Conservation (phyloP, 768 basidiomycete genomes). For the Chalciporus piperatus region DNA sequence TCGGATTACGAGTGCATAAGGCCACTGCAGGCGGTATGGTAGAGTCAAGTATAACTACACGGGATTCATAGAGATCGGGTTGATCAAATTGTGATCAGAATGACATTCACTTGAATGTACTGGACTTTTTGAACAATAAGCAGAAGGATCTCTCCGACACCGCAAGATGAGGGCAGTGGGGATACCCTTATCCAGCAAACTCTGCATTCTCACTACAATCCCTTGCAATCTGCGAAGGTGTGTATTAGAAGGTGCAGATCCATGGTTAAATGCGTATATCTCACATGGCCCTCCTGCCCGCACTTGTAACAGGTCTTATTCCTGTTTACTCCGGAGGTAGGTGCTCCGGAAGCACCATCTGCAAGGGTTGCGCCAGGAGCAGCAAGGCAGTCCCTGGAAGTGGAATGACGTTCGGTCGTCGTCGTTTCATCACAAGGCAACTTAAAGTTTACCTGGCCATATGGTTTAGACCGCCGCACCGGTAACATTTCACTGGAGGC, state of each 20-base stretch:
- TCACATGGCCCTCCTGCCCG: constrained; percentile 82
- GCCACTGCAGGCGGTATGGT: neutral
- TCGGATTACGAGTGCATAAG: neutral
- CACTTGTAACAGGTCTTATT: constrained; percentile 87
- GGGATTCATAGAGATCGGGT: neutral
- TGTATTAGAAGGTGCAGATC: constrained; percentile 7
- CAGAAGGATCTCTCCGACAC: constrained; percentile 9
- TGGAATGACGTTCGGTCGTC: constrained; percentile 5
- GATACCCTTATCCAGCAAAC: constrained; percentile 41
- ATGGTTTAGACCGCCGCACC: constrained; percentile 87
- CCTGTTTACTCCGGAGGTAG: constrained; percentile 46
- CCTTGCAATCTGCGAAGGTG: constrained; percentile 51
- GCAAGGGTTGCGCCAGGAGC: constrained; percentile 53
- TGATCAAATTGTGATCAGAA: constrained; percentile 9
- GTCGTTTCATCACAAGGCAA: neutral
- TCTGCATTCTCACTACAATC: constrained; percentile 60
- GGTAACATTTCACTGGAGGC: constrained; percentile 84
- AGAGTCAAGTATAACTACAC: constrained; percentile 1
- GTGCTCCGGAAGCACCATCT: constrained; percentile 45
- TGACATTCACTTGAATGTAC: constrained; percentile 13
- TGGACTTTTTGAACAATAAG: constrained; percentile 17
- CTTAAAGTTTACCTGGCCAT: constrained; percentile 59
- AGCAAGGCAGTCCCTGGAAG: constrained; percentile 75
- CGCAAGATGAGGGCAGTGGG: constrained; percentile 2
- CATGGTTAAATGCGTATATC: constrained; percentile 25